Evolutionary conservation across 176 grass and related monocot genomes (phyloP), one percentile per base, ranked within the genome.

Genomic region (Carex littledalei): DNA sequence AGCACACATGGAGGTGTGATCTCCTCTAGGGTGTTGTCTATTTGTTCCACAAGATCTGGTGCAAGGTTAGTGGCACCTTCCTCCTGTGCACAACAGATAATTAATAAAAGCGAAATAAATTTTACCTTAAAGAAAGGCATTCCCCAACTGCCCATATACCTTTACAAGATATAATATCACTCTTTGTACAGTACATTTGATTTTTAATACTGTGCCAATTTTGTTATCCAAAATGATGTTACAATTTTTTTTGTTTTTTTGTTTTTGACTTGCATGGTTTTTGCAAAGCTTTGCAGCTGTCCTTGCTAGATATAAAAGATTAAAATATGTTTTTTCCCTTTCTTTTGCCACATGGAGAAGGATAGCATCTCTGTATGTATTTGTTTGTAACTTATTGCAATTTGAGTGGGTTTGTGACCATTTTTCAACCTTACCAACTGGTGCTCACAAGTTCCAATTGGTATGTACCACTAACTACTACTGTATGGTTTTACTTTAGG

Each of bases 11-110:
- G 61, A 94, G 90, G 96, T 54, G 93, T 92, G 58, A 99, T 99
- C 65, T 95, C 93, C 84, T 95, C 96, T n/a, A 95, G 78, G 87
- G 93, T 99, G 85, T 94, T 88, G 81, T 99, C 91, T 89, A 99
- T 95, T 83, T 95, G 96, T 80, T 71, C 56, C n/a, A 91, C 77
- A 70, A 99, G 67, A 84, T 91, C 88, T 75, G 93, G 89, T 78
- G 96, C 96, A 14, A 95, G 96, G 68, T 95, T 95, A 81, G 90
- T 95, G 78, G 96, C 93, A 52, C 96, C 96, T 84, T 98, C 96
- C 89, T 95, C 96, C 93, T 98, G 59, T 61, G 59, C 13, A 43
- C 32, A 63, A 64, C 58, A 63, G 64, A 81, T 63, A 82, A 78
- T 56, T 4, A 55, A 56, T 14, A 78, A 56, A 22, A 32, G 49